Percentiles rank a stretch among this genome's conserved stretches.
These are phyloP conservation scores for Calonectria henricotiae DNA, from an alignment of 2,329 filamentous ascomycete species.

Conservation along the genomic window DNA sequence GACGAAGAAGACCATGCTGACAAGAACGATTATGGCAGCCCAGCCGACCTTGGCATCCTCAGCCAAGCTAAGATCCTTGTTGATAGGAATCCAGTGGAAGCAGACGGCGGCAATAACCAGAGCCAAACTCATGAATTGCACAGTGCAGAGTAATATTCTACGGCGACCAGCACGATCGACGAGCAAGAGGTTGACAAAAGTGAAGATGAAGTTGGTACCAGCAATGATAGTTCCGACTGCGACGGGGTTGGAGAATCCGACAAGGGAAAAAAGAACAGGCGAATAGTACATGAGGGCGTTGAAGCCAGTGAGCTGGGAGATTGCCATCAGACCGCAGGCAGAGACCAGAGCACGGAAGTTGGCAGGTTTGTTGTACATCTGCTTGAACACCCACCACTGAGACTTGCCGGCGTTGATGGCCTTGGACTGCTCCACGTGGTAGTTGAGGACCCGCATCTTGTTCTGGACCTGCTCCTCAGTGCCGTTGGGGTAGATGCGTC, in stretches of 20 bases:
- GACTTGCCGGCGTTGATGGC: constrained; percentile 60
- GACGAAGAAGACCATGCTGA: constrained; percentile 53
- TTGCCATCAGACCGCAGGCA: constrained; percentile 69
- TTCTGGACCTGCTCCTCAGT: constrained; percentile 62
- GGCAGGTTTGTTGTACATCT: constrained; percentile 63
- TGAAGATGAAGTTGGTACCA: constrained; percentile 67
- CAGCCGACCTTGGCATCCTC: constrained; percentile 50
- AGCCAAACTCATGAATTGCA: constrained; percentile 63
- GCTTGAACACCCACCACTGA: constrained; percentile 62
- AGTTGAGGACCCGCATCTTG: constrained; percentile 62
- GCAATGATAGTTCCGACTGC: constrained; percentile 65
- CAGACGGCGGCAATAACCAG: constrained; percentile 62
- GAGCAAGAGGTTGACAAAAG: constrained; percentile 64
- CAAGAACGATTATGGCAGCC: constrained; percentile 63
- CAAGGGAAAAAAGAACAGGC: constrained; percentile 65
- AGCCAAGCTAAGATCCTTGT: constrained; percentile 60
- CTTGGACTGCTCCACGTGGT: constrained; percentile 60
- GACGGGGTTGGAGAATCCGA: constrained; percentile 66
- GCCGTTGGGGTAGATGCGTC: constrained; percentile 61
- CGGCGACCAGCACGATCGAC: constrained; percentile 65
- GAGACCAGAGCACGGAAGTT: constrained; percentile 64
- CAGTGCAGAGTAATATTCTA: constrained; percentile 62
- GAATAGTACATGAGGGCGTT: constrained; percentile 70
- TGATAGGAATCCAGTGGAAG: constrained; percentile 62
- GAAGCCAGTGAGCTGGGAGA: constrained; percentile 68